phyloP scores from a whole-genome alignment of 2,329 filamentous ascomycete species.

The Trichoderma gracile region DNA sequence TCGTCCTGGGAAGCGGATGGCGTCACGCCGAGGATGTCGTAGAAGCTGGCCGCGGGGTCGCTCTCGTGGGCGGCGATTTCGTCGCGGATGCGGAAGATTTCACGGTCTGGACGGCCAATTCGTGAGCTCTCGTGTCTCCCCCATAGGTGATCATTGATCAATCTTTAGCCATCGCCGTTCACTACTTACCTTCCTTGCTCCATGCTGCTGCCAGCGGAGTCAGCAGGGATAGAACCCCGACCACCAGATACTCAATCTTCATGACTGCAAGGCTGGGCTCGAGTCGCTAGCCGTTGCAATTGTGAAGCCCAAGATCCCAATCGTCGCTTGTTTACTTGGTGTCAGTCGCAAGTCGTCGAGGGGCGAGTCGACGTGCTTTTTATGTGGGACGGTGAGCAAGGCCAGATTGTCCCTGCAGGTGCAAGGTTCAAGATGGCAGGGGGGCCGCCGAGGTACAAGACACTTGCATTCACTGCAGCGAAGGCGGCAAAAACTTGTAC shows the following conservation, averaged over 20 bases:
- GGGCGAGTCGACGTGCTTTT: constrained; percentile 20
- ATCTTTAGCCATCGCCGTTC: not conserved
- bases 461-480: not conserved
- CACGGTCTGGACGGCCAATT: constrained; percentile 66
- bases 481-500: not conserved
- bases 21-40: constrained; percentile 83
- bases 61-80: constrained; percentile 78
- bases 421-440: not conserved
- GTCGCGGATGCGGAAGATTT: constrained; percentile 94
- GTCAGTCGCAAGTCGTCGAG: not conserved
- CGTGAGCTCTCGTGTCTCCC: not conserved
- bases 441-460: not conserved
- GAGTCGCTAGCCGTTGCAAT: constrained; percentile 14
- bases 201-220: constrained; percentile 71
- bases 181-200: constrained; percentile 74
- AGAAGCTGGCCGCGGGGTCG: constrained; percentile 81
- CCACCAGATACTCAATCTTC: constrained; percentile 66
- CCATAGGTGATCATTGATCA: not conserved
- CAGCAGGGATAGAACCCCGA: constrained; percentile 69
- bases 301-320: constrained; percentile 7
- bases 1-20: constrained; percentile 77
- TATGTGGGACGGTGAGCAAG: constrained; percentile 23
- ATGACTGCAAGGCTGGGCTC: constrained; percentile 55
- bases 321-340: constrained; percentile 12
- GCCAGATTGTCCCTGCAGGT: constrained; percentile 14